These are phyloP conservation scores for Herpetospermum pedunculosum DNA, from an alignment of 306 rosid species.

Conservation along the genomic window DNA sequence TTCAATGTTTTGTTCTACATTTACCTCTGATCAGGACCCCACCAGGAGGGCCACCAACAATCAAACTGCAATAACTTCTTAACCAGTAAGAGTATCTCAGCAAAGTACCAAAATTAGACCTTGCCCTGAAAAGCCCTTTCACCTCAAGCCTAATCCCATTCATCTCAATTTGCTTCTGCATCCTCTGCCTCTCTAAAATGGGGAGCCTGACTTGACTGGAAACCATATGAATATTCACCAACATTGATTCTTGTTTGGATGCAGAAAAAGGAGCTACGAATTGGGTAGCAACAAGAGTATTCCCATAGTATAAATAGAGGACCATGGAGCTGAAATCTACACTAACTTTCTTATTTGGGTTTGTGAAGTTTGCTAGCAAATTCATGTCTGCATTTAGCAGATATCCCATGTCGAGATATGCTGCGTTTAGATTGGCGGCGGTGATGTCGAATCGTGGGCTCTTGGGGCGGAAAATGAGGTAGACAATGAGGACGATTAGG, in stretches of 20 bases:
- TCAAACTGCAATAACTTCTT: constrained; percentile 38
- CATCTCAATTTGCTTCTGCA: constrained; percentile 47
- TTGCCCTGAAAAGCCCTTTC: constrained; percentile 49
- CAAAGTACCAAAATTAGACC: constrained; percentile 56
- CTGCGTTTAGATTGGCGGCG: constrained; percentile 52
- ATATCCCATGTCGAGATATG: constrained; percentile 85
- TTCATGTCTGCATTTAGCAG: constrained; percentile 82
- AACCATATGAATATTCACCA: constrained; percentile 51
- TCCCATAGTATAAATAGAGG: constrained; percentile 52
- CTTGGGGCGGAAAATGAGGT: constrained; percentile 69
- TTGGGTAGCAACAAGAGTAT: constrained; percentile 51
- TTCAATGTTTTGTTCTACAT: constrained; percentile 55
- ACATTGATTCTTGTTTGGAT: constrained; percentile 30
- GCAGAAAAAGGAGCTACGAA: constrained; percentile 66
- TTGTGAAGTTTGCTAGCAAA: constrained; percentile 68
- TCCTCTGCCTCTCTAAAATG: constrained; percentile 29
- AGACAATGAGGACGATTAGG: constrained; percentile 59
- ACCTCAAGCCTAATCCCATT: constrained; percentile 45
- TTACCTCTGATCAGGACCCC: constrained; percentile 45
- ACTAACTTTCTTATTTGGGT: constrained; percentile 76
- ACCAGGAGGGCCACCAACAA: constrained; percentile 55
- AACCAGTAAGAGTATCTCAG: constrained; percentile 59
- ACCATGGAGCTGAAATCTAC: constrained; percentile 59
- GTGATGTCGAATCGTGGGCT: constrained; percentile 64
- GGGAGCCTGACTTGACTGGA: constrained; percentile 69